Evolutionary conservation across 495 filamentous ascomycete genomes (phyloP).

Genomic region (Penicillium bialowiezense): DNA sequence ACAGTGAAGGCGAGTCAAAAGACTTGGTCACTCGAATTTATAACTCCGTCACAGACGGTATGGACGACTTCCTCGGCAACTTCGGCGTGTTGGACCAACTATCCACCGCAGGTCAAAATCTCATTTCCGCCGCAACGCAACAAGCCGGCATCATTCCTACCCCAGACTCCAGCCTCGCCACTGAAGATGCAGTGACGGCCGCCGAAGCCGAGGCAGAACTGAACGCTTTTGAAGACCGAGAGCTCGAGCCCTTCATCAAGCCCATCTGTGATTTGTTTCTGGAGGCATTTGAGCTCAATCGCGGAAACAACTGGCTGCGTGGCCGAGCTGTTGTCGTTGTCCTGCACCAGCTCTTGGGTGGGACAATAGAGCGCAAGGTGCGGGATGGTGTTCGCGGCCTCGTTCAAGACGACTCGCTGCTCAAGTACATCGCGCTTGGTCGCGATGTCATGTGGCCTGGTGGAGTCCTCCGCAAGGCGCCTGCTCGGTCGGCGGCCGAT

Average conservation of each 20-base stretch:
- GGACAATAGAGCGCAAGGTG: conserved; percentile 89
- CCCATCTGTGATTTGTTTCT: conserved; percentile 98
- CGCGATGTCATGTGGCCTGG: conserved; percentile 79
- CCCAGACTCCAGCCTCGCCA: conserved; percentile 37
- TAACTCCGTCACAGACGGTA: conserved; percentile 92
- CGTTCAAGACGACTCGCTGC: conserved; percentile 71
- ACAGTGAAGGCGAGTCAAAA: conserved; percentile 59
- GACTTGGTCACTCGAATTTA: conserved; percentile 95
- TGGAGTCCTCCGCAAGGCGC: conserved; percentile 52
- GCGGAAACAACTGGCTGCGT: conserved; percentile 89
- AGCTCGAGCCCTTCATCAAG: conserved; percentile 93
- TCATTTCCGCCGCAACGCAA: conserved; percentile 82
- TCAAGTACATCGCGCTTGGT: conserved; percentile 68
- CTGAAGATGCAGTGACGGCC: conserved; percentile 63
- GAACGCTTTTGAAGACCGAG: conserved; percentile 85
- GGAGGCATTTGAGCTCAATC: conserved; percentile 91
- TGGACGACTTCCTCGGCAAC: conserved; percentile 96
- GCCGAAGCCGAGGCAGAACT: conserved; percentile 95
- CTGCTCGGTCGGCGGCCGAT: conserved; percentile 56
- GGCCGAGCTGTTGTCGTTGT: conserved; percentile 90
- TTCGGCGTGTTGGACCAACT: conserved; percentile 95
- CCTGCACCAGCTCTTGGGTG: conserved; percentile 69
- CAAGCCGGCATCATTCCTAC: conserved; percentile 55
- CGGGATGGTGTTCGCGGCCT: conserved; percentile 71
- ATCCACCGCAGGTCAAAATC: conserved; percentile 85